Evolutionary conservation across 2,329 filamentous ascomycete species (phyloP), one percentile per base, ranked within the genome.

Genomic region (Fusarium newnesense): DNA sequence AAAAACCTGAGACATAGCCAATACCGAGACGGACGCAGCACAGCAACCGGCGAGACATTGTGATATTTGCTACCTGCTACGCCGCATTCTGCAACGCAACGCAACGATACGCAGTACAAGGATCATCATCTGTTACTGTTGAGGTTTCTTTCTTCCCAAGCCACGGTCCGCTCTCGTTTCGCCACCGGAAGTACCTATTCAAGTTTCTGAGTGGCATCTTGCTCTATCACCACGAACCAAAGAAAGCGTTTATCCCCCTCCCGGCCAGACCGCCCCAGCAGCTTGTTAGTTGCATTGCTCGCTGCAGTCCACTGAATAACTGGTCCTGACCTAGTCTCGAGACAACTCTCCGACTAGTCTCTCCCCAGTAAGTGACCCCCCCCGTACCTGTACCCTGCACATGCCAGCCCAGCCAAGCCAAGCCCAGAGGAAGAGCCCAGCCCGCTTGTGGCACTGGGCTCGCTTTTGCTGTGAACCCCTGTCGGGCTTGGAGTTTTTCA

Each of bases 51-150:
- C 57, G 42, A 69, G 66, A 69, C 66, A 69, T 69, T 69, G 44
- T 64, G 40, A 50, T 47, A 60, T 61, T 60, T 56, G 26, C 40
- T 66, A 37, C 49, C 24, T 68, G 50, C 70, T 73, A 69, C 66
- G 66, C 70, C 70, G 70, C 70, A 73, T 73, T 73, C 61, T 69
- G 70, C 70, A 73, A 73, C 70, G 69, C 69, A 69, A 68, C 49
- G 57, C 64, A 67, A 57, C 10, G 30, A 58, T 62, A 64, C 40
- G 52, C 40, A 40, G n/a, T 63, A 24, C 54, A 46, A 32, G 54
- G 54, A 58, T 58, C 39, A 58, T 50, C 46, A 16, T 30, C 28
- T 54, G 37, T 34, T 42, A 46, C 62, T 64, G 57, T 46, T 47
- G 60, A 60, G 60, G 36, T 64, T 54, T 34, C 36, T 32, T 49